Evolutionary conservation across 441 rosid species (phyloP), one percentile per base, ranked within the genome.

Genomic region (Jatropha multifida): DNA sequence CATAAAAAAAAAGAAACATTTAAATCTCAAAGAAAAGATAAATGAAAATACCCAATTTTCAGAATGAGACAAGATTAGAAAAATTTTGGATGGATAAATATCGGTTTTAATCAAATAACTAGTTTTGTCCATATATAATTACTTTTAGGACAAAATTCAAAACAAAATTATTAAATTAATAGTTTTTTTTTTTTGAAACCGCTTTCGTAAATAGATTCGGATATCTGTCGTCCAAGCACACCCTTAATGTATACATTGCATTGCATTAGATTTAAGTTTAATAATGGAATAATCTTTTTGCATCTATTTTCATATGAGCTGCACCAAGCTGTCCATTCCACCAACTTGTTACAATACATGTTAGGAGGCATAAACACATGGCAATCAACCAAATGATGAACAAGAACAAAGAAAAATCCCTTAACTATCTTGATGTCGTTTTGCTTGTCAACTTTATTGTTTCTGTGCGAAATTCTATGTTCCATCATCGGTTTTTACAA

Each of bases 401-500:
- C 79, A 67, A 32, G 64, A 66, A 74, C 56, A 71, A 48, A 52
- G 64, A 65, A 67, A 32, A 8, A 61, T 62, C 60, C 68, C 56
- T 18, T 62, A 4, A 55, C 12, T 27, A 3, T 49, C 7, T 20
- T 27, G 4, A 32, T 65, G 73, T 61, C 78, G 40, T 54, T 71
- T 69, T 10, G 40, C 27, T 46, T 64, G 56, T 42, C 32, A 32
- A 32, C 32, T 32, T 32, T 32, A 32, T 32, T 32, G 32, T 32
- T 32, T 32, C 32, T 32, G 56, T 48, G 27, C 5, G 20, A 44
- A 48, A 13, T 61, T 75, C 59, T 64, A 5, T 40, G 14, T n/a
- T 42, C 37, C 32, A 56, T 41, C 44, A 20, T 76, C 81, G 87
- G 85, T 74, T 70, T 42, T 71, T 74, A 81, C 85, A 73, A 83